Evolutionary conservation across 202 grass and related monocot species (phyloP).

Genomic region (Schoenoplectus triqueter): DNA sequence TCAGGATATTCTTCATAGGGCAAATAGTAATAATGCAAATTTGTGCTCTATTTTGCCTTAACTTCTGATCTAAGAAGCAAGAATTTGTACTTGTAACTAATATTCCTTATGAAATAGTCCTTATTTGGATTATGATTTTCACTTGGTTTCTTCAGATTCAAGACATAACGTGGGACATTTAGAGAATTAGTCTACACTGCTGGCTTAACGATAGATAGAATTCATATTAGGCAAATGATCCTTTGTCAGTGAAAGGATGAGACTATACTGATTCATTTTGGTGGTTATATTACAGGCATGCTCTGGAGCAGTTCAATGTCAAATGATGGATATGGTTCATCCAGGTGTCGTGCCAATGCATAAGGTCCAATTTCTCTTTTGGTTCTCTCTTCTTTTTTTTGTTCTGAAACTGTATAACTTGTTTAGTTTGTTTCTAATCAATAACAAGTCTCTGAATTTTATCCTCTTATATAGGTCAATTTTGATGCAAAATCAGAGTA

Average conservation of each 20-base stretch:
- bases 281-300: constrained; percentile 56
- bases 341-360: constrained; percentile 84
- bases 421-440: neutral
- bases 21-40: constrained; percentile 5
- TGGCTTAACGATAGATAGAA: neutral
- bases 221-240: neutral
- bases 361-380: constrained; percentile 54
- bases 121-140: neutral
- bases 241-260: neutral
- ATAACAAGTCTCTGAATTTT: neutral
- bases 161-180: neutral
- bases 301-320: constrained; percentile 89
- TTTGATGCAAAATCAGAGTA: constrained; percentile 94
- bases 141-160: constrained; percentile 1
- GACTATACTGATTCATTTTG: neutral
- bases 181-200: neutral
- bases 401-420: constrained; percentile 14
- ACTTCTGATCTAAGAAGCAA: neutral
- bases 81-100: neutral
- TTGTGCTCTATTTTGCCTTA: neutral
- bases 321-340: constrained; percentile 92
- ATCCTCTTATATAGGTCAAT: constrained; percentile 61
- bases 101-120: neutral
- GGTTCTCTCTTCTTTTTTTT: neutral
- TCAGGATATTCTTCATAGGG: constrained; percentile 17